Base-by-base conservation (phyloP, 495 filamentous ascomycete genomes). In the Aeminium ludgeri region DNA sequence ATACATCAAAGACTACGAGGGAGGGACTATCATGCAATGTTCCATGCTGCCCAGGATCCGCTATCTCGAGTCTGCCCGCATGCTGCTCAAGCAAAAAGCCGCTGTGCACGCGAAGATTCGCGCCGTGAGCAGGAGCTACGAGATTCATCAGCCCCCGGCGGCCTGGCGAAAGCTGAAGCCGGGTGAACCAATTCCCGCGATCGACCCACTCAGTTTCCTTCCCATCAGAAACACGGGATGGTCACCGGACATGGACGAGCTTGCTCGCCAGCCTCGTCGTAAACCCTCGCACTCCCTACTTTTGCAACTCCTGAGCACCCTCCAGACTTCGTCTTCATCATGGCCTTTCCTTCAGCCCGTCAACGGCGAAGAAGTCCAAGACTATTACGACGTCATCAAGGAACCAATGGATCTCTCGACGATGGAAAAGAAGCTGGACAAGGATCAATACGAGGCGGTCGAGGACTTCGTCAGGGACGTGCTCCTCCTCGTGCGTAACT, bases 1-100 rank as follows among this genome's bases (percentile, higher is more conserved):
- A 20, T 97, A 95, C 55, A 97, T 97, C 59, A 97, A 97, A 60
- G 89, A 97, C 59, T 97, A 97, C 59, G 89, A 97, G 63, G 89
- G 89, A 20, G 89, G 89, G 32, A 97, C 89, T 0, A 93, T 97
- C 49, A 97, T 97, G 89, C 89, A 97, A 61, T 97, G 89, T 59
- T 80, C 80, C 34, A 96, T 97, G 89, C 70, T 97, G 20, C 89
- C 89, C 2, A 78, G 75, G 45, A 86, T 95, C 40, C 82, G 91
- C 39, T 97, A 96, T 59, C 74, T 97, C 1, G 89, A 97, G 60
- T 68, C 74, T 54, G 77, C 80, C n/a, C 79, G 86, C 41, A 93
- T 96, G 89, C 70, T 97, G 1, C 68, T 92, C 30, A 96, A 96
- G 60, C 91, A 96, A 55, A 97, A 96, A 57, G 89, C 93, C 55